These are phyloP conservation scores for Pseudogymnoascus sp. DNA, from an alignment of 2,329 filamentous ascomycete species.

Conservation along the genomic window DNA sequence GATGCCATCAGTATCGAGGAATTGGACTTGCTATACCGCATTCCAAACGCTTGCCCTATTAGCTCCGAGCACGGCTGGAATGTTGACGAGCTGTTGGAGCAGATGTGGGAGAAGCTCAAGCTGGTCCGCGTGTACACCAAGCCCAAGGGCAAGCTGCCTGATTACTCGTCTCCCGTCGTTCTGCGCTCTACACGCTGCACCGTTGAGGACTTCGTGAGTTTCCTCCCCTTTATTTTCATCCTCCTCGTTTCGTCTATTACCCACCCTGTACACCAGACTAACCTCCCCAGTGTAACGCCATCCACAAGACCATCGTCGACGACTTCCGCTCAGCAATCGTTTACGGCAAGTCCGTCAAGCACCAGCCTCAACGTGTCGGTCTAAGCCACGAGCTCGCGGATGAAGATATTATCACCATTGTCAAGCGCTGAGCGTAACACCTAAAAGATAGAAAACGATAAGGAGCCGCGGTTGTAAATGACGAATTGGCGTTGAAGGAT, in stretches of 20 bases:
- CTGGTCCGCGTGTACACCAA: conserved; percentile 94
- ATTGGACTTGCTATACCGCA: conserved; percentile 89
- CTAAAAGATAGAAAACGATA: conserved; percentile 50
- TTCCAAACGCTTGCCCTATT: conserved; percentile 94
- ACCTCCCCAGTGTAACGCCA: conserved; percentile 72
- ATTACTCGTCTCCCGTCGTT: conserved; percentile 88
- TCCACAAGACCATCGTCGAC: conserved; percentile 92
- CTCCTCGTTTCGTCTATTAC: not conserved
- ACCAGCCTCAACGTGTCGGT: conserved; percentile 94
- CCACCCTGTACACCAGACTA: conserved; percentile 13
- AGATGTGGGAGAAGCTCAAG: conserved; percentile 97
- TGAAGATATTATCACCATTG: conserved; percentile 82
- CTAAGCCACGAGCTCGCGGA: conserved; percentile 85
- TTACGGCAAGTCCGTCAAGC: conserved; percentile 96
- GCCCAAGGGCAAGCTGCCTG: conserved; percentile 88
- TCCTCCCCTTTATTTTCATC: conserved; percentile 4
- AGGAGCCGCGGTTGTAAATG: conserved; percentile 9
- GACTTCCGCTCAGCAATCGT: conserved; percentile 94
- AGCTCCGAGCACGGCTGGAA: conserved; percentile 98
- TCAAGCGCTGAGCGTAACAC: conserved; percentile 51
- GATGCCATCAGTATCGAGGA: conserved; percentile 97
- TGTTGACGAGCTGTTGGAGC: conserved; percentile 89
- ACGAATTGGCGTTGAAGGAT: conserved; percentile 9
- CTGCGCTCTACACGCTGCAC: conserved; percentile 75
- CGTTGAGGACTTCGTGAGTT: conserved; percentile 90